Conservation (phyloP, 192 early-diverging fungal genomes). For the Backusella tarrabulga region DNA sequence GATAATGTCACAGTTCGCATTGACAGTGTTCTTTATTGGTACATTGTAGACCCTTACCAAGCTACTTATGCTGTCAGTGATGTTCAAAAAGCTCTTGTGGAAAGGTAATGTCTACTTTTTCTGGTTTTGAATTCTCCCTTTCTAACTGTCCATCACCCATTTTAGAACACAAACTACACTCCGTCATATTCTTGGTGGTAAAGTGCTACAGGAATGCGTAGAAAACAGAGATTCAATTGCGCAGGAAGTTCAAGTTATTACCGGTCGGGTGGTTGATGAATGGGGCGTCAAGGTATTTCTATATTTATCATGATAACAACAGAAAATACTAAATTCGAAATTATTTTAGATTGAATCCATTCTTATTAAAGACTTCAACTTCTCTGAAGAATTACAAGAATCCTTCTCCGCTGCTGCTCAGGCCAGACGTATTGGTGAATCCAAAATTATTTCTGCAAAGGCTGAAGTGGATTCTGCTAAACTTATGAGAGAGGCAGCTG, state of each 20-base stretch:
- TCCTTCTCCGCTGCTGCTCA: slow-evolving; percentile 87
- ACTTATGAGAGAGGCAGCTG: slow-evolving; percentile 89
- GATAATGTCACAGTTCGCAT: slow-evolving; percentile 88
- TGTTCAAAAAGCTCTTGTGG: slow-evolving; percentile 76
- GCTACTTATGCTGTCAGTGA: slow-evolving; percentile 79
- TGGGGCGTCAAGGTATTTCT: slow-evolving; percentile 78
- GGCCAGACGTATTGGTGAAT: slow-evolving; percentile 85
- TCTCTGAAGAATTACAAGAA: slow-evolving; percentile 75
- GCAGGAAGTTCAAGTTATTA: slow-evolving; percentile 80
- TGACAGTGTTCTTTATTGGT: slow-evolving; percentile 88
- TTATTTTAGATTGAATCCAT: slow-evolving; percentile 45
- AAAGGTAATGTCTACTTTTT: slow-evolving; percentile 50
- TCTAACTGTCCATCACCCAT: background rate
- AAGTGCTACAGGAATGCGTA: slow-evolving; percentile 83
- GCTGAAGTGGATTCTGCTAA: slow-evolving; percentile 63
- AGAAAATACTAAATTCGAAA: background rate
- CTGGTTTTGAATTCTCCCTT: background rate
- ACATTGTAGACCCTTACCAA: slow-evolving; percentile 76
- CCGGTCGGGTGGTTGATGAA: slow-evolving; percentile 69
- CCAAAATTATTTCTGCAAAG: slow-evolving; percentile 72
- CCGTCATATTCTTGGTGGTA: slow-evolving; percentile 78
- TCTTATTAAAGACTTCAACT: slow-evolving; percentile 57
- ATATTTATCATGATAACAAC: background rate
- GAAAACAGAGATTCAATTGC: slow-evolving; percentile 90
- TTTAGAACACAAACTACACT: slow-evolving; percentile 83